These are phyloP conservation scores for Clavariopsis aquatica DNA, from an alignment of 495 filamentous ascomycete species.

Conservation along the genomic window DNA sequence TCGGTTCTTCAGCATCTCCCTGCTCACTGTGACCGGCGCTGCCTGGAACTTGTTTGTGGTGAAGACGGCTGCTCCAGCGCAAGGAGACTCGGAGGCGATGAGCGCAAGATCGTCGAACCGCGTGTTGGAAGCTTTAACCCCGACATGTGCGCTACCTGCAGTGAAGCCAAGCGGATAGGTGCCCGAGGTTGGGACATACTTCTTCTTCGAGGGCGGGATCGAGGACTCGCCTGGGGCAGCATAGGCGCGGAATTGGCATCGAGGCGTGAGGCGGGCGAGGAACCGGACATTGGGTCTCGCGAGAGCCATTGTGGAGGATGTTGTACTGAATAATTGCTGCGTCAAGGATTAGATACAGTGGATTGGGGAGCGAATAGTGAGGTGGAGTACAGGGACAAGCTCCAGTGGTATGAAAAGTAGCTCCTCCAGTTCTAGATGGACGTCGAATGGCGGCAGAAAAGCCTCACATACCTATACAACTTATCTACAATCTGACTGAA, in stretches of 20 bases:
- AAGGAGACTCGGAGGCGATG: constrained; percentile 82
- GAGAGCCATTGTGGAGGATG: constrained; percentile 23
- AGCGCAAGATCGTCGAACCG: constrained; percentile 86
- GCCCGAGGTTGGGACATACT: constrained; percentile 83
- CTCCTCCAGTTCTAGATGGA: not conserved
- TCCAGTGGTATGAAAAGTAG: not conserved
- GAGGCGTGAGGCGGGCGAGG: constrained; percentile 3
- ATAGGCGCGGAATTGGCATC: constrained; percentile 41
- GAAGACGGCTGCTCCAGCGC: constrained; percentile 91
- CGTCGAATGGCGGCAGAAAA: not conserved
- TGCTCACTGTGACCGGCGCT: constrained; percentile 84
- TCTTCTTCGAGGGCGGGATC: constrained; percentile 56
- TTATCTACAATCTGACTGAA: not conserved
- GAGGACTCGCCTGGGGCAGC: constrained; percentile 44
- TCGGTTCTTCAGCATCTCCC: constrained; percentile 64
- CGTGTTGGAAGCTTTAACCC: constrained; percentile 90
- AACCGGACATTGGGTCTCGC: constrained; percentile 25
- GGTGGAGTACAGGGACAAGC: not conserved
- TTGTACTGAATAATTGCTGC: not conserved
- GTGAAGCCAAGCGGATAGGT: constrained; percentile 89
- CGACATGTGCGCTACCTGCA: constrained; percentile 84
- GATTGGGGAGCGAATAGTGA: not conserved
- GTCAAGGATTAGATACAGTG: not conserved
- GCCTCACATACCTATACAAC: not conserved
- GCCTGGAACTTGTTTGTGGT: constrained; percentile 99